phyloP scores from a whole-genome alignment of 1,139 yeast genomes.

The Saccharomyces hybrid region DNA sequence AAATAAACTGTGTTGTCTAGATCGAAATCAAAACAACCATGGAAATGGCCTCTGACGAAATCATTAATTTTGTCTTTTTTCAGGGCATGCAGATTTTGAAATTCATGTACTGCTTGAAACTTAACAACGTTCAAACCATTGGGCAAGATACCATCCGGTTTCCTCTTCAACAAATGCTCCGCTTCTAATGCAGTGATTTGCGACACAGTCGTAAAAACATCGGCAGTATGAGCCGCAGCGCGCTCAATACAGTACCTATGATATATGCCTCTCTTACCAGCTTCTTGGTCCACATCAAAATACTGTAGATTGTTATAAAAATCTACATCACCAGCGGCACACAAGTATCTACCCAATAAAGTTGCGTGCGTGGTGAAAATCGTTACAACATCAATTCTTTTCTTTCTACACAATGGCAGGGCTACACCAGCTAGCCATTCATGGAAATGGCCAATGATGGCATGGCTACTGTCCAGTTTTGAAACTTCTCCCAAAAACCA shows the following conservation, averaged over 20 bases:
- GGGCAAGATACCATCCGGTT: slow-evolving; percentile 96
- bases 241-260: slow-evolving; percentile 96
- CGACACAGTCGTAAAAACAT: slow-evolving; percentile 94
- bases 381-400: slow-evolving; percentile 89
- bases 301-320: slow-evolving; percentile 85
- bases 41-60: slow-evolving; percentile 93
- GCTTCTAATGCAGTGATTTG: slow-evolving; percentile 94
- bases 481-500: slow-evolving; percentile 96
- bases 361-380: slow-evolving; percentile 98
- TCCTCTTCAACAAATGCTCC: slow-evolving; percentile 86
- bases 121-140: slow-evolving; percentile 94
- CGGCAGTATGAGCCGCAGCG: slow-evolving; percentile 93
- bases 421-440: slow-evolving; percentile 99
- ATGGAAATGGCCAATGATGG: slow-evolving; percentile 91
- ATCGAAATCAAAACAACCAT: slow-evolving; percentile 93
- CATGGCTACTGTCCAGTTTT: slow-evolving; percentile 70
- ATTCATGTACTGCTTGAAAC: slow-evolving; percentile 96
- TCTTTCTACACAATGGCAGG: slow-evolving; percentile 81
- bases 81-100: slow-evolving; percentile 90
- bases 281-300: slow-evolving; percentile 96
- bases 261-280: slow-evolving; percentile 95
- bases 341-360: slow-evolving; percentile 82
- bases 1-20: slow-evolving; percentile 88
- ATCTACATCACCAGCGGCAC: slow-evolving; percentile 83
- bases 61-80: slow-evolving; percentile 90